These are phyloP conservation scores for Angophora floribunda DNA, from an alignment of 345 rosid genomes.

Conservation along the genomic window DNA sequence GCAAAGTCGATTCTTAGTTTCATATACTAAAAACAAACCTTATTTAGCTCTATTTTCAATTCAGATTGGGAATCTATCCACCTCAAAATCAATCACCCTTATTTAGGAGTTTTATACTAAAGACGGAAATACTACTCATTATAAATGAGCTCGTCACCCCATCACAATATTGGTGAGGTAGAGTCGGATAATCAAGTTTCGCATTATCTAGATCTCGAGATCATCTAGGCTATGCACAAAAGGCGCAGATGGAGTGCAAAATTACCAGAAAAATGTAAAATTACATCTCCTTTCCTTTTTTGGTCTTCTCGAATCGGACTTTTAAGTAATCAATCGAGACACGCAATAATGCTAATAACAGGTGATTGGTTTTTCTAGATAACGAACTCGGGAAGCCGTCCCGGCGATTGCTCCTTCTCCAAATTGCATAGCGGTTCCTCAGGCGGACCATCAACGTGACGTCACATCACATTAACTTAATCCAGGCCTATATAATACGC, in stretches of 20 bases:
- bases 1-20: too few relatives aligned
- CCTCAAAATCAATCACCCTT: rapidly evolving
- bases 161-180: rapidly evolving
- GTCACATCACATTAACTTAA: neutral
- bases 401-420: neutral
- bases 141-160: neutral
- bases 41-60: rapidly evolving
- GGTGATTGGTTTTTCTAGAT: neutral
- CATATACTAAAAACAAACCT: rapidly evolving
- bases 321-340: neutral
- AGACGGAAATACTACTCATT: neutral
- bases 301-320: neutral
- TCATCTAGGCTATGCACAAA: neutral
- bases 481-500: neutral
- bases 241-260: rapidly evolving
- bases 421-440: neutral
- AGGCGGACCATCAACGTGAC: neutral
- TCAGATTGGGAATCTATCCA: too few relatives aligned
- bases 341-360: neutral
- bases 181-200: rapidly evolving
- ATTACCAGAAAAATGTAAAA: rapidly evolving
- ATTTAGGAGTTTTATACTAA: neutral
- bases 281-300: neutral
- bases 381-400: neutral
- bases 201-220: neutral